Evolutionary conservation across 176 grass and related monocot species (phyloP), one percentile per base, ranked within the genome.

Genomic region (Ampelocalamus luodianensis): DNA sequence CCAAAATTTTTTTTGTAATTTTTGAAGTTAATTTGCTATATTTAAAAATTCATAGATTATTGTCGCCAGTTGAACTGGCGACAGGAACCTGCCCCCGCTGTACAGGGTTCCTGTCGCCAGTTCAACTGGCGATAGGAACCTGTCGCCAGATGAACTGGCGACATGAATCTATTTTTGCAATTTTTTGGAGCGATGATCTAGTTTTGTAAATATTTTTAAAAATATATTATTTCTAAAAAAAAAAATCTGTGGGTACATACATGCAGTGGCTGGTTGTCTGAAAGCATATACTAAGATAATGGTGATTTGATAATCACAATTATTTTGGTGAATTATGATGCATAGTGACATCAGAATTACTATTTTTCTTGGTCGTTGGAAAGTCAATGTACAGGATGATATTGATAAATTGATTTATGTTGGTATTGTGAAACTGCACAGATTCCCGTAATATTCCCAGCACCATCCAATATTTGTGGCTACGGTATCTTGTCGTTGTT

Each of bases 391-490:
- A 67, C 37, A 68, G 23, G 36, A 67, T 8, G 37, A 18, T 5
- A 18, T 8, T 48, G 24, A 63, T 63, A 27, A 63, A 4, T 51
- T 73, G 48, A 7, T 76, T n/a, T 15, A 23, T 23, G 17, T 10
- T 55, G n/a, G 45, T 3, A 5, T n/a, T 43, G 0, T 34, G 62
- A 39, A 85, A n/a, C 5, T 75, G 63, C 27, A 49, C 8, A 44
- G 12, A 18, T 42, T 50, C 77, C 8, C 67, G 16, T 69, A 48
- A 67, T 76, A 68, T 82, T 60, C 14, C 14, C 8, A 5, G 24
- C 61, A 81, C 9, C 37, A 46, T 59, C 60, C 70, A 74, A 14
- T 7, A 9, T 48, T 82, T 82, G 53, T 73, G 77, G 85, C 22
- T 1, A 1, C 20, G 22, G 44, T 56, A 29, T n/a, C 3, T 4